Conservation (phyloP, 192 early-diverging fungal genomes). For the Entomortierella chlamydospora region DNA sequence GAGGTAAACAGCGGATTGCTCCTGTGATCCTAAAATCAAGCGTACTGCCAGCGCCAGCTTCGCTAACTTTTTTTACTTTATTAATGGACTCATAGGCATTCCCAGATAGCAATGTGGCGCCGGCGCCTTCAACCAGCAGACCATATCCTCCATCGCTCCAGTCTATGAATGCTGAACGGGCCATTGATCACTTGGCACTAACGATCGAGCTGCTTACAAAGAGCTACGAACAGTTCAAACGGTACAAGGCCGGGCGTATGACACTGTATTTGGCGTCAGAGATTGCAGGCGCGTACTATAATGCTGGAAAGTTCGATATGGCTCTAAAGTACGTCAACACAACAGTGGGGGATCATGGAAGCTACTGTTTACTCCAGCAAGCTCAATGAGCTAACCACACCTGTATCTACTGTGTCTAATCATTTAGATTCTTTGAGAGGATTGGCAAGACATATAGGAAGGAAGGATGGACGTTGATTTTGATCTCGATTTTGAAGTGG, state of each 20-base stretch:
- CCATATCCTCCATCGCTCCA: constrained; percentile 57
- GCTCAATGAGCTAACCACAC: not conserved
- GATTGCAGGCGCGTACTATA: constrained; percentile 87
- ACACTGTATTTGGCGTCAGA: constrained; percentile 87
- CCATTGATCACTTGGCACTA: constrained; percentile 71
- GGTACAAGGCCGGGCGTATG: constrained; percentile 76
- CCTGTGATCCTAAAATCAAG: no score
- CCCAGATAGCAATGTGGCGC: constrained; percentile 21
- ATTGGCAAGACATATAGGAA: constrained; percentile 92
- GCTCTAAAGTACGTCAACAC: constrained; percentile 68
- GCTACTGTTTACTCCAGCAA: not conserved
- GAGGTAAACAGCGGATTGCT: constrained; percentile 16
- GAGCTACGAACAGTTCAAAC: constrained; percentile 92
- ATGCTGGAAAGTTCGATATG: constrained; percentile 84
- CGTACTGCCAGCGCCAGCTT: no score
- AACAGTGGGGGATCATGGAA: no score
- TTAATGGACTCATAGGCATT: constrained; percentile 19
- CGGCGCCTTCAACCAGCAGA: constrained; percentile 19
- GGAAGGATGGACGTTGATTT: constrained; percentile 80
- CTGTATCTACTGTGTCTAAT: not conserved
- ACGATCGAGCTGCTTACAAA: constrained; percentile 91
- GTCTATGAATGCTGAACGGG: constrained; percentile 58
- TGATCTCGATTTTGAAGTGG: constrained; percentile 74
- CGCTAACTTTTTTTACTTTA: not conserved
- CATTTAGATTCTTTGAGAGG: constrained; percentile 81